Percentiles rank a stretch among this genome's conserved stretches.
These are phyloP conservation scores for Scorias spongiosa DNA, from an alignment of 2,329 filamentous ascomycete species.

Conservation along the genomic window DNA sequence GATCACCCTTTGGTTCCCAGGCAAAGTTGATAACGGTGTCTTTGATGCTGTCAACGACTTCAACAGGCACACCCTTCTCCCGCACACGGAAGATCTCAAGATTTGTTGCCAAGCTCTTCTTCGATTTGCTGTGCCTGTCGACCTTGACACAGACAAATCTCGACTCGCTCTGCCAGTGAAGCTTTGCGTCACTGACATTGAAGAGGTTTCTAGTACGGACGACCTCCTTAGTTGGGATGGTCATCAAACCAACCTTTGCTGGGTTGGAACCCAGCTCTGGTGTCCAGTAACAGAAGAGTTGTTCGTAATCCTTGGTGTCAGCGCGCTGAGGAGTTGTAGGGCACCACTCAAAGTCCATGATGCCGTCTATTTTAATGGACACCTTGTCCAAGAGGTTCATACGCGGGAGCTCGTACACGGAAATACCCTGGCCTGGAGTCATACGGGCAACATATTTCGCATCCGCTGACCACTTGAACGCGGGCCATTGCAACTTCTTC, in stretches of 20 bases:
- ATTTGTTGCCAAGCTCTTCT: slow-evolving; percentile 94
- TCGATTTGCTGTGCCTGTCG: slow-evolving; percentile 95
- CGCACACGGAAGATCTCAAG: slow-evolving; percentile 95
- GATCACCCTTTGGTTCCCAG: slow-evolving; percentile 96
- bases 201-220: slow-evolving; percentile 92
- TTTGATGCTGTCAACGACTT: slow-evolving; percentile 95
- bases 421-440: slow-evolving; percentile 76
- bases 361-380: slow-evolving; percentile 87
- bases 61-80: slow-evolving; percentile 95
- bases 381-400: slow-evolving; percentile 88
- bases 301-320: slow-evolving; percentile 80
- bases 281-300: slow-evolving; percentile 97
- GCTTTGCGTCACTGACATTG: slow-evolving; percentile 92
- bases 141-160: slow-evolving; percentile 97
- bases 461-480: slow-evolving; percentile 98
- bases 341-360: slow-evolving; percentile 97
- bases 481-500: slow-evolving; percentile 94
- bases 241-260: slow-evolving; percentile 93
- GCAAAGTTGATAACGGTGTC: slow-evolving; percentile 99
- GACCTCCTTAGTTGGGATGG: slow-evolving; percentile 83
- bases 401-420: slow-evolving; percentile 73
- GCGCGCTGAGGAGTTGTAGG: slow-evolving; percentile 70
- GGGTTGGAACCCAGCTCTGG: slow-evolving; percentile 96
- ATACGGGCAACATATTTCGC: slow-evolving; percentile 93
- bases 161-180: slow-evolving; percentile 95